A percentile compares a stretch with the other conserved stretches of the same genome.
Evolutionary conservation across 768 basidiomycete genomes (phyloP).

Genomic region (Amanita polypyramis): DNA sequence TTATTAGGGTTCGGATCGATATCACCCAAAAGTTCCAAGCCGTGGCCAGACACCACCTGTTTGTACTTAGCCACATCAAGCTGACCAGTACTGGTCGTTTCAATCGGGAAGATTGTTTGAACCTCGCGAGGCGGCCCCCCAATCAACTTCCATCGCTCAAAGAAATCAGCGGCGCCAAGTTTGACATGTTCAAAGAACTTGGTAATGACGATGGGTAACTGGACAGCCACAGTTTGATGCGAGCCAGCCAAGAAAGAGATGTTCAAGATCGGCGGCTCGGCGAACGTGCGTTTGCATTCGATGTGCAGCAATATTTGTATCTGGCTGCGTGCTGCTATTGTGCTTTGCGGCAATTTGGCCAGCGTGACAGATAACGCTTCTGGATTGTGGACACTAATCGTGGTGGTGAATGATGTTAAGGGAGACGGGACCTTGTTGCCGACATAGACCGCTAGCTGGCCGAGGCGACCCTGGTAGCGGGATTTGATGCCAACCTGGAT

Average conservation of each 20-base stretch:
- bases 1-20: slow-evolving; percentile 95
- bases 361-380: slow-evolving; percentile 76
- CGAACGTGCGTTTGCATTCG: slow-evolving; percentile 88
- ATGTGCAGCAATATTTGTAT: slow-evolving; percentile 89
- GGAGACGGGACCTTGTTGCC: slow-evolving; percentile 90
- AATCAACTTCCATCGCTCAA: slow-evolving; percentile 96
- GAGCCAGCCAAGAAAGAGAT: slow-evolving; percentile 91
- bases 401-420: slow-evolving; percentile 86
- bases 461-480: slow-evolving; percentile 89
- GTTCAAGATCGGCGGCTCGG: slow-evolving; percentile 63
- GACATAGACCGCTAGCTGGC: slow-evolving; percentile 88
- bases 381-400: slow-evolving; percentile 60
- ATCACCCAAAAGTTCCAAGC: slow-evolving; percentile 66
- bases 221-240: slow-evolving; percentile 75
- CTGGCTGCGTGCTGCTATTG: slow-evolving; percentile 74
- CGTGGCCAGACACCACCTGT: slow-evolving; percentile 69
- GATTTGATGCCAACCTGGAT: slow-evolving; percentile 96
- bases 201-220: slow-evolving; percentile 77
- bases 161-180: slow-evolving; percentile 78
- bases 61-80: slow-evolving; percentile 67
- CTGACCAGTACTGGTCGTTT: slow-evolving; percentile 53
- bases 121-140: slow-evolving; percentile 92
- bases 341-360: slow-evolving; percentile 82
- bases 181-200: slow-evolving; percentile 94
- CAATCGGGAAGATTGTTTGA: slow-evolving; percentile 78